Base-by-base conservation (phyloP, 257 asterid genomes). In the Cynanchum wilfordii region DNA sequence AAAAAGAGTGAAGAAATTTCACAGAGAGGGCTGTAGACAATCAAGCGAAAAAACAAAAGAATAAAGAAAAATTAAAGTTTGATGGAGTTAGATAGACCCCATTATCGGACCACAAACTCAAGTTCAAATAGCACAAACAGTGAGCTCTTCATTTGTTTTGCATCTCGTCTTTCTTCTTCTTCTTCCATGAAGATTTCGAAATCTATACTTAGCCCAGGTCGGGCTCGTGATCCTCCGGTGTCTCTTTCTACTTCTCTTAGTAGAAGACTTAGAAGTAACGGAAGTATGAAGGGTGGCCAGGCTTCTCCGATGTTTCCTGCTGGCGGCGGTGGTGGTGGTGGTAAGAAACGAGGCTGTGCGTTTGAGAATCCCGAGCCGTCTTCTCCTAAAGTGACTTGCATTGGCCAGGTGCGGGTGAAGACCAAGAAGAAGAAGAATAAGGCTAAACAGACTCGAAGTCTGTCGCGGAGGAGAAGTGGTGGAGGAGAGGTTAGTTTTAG, bases 351-450 rank as follows among this genome's bases (percentile, higher is more conserved):
- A n/a, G 96, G 91, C 16, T 78, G 89, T 40, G 89, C 74, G 1
- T 89, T 85, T 42, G 99, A 95, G 11, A 92, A 89, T 78, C 97
- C 96, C 0, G 99, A 92, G 69, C 99, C 98, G 0, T 86, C 99
- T 78, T 95, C 99, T 0, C 99, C 99, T 0, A 95, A 95, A 64
- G 99, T 95, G 11, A 95, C 99, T 19, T 95, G 98, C 82, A 95
- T 95, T 49, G 99, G 99, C 3, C 98, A 92, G 27, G 98, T 95
- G 2, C 81, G 99, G 13, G 99, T 95, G 27, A 95, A 95, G 81
- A 85, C 93, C 19, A 94, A 89, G 93, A 91, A 87, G 45, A 91
- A 88, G 47, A 42, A 42, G 51, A 91, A 88, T 8, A 42, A 42
- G 69, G 89, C 74, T 29, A 85, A 84, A 77, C 95, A 87, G 27